Percentiles rank a stretch among this genome's conserved stretches.
phyloP scores from a whole-genome alignment of 306 rosid genomes.

The Oemleria cerasiformis region DNA sequence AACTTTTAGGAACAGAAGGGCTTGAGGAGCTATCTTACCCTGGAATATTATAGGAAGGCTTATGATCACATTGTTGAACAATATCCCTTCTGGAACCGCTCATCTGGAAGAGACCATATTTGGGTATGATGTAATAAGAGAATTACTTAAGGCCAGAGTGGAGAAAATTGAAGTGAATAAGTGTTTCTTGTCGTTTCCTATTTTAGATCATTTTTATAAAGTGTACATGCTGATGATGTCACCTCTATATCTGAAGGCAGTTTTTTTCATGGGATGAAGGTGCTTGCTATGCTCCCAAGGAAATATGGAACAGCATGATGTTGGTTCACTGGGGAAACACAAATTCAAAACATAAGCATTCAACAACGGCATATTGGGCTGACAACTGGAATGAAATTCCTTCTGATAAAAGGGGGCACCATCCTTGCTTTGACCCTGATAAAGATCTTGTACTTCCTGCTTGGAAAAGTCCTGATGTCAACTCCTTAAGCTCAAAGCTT shows the following conservation, averaged over 20 bases:
- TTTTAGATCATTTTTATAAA: constrained; percentile 1
- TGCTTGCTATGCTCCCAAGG: constrained; percentile 99
- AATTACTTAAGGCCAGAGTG: constrained; percentile 15
- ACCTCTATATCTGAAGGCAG: constrained; percentile 61
- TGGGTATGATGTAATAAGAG: constrained; percentile 59
- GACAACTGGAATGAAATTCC: constrained; percentile 83
- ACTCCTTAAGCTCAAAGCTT: constrained; percentile 49
- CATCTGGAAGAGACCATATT: constrained; percentile 92
- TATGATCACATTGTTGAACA: constrained; percentile 67
- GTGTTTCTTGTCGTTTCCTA: constrained; percentile 13
- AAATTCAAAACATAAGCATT: constrained; percentile 78
- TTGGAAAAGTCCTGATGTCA: constrained; percentile 83
- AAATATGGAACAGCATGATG: constrained; percentile 98
- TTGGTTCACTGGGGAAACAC: constrained; percentile 99
- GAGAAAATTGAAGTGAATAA: constrained; percentile 18
- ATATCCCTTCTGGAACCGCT: constrained; percentile 80
- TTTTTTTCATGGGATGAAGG: constrained; percentile 99
- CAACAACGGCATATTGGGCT: constrained; percentile 95
- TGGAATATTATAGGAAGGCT: constrained; percentile 77
- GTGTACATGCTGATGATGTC: constrained; percentile 35
- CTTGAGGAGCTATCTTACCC: constrained; percentile 91
- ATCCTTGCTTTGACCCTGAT: constrained; percentile 88
- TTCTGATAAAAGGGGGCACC: constrained; percentile 65
- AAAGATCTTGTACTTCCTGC: constrained; percentile 99
- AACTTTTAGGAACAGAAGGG: constrained; percentile 68